Conservation (phyloP, 2,329 filamentous ascomycete genomes). For the Ceratocystiopsis brevicomis region DNA sequence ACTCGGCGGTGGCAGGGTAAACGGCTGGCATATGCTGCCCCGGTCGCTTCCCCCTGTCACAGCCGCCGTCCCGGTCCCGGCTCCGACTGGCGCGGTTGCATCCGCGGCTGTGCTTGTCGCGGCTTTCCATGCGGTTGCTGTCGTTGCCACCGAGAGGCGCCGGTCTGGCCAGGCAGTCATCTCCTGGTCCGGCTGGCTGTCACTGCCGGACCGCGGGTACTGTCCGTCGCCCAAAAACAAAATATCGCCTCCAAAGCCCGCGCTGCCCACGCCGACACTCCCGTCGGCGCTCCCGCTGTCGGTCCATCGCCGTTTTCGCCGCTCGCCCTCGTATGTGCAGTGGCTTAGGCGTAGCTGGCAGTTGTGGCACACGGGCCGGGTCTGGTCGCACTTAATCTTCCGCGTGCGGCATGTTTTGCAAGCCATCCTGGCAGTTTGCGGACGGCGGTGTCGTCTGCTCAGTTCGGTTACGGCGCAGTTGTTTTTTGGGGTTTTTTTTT, state of each 20-base stretch:
- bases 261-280: background rate
- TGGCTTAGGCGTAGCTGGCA: conserved; percentile 4
- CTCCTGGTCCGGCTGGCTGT: background rate
- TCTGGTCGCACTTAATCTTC: conserved; percentile 1
- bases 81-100: too few species aligned
- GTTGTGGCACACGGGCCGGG: background rate
- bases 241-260: background rate
- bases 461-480: background rate
- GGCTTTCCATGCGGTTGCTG: background rate
- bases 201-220: background rate
- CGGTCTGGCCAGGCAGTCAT: background rate
- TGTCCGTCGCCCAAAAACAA: background rate
- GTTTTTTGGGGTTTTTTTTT: too few species aligned
- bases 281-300: background rate
- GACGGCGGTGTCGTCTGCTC: background rate
- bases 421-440: background rate
- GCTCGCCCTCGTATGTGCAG: conserved; percentile 4
- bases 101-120: too few species aligned
- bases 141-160: background rate
- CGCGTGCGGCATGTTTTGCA: background rate
- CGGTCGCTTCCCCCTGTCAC: background rate
- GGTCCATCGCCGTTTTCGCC: conserved; percentile 1
- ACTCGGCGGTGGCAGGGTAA: too few species aligned
- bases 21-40: background rate
- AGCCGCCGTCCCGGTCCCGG: too few species aligned